These are phyloP conservation scores for Lycium ferocissimum DNA, from an alignment of 257 asterid species.

Conservation along the genomic window DNA sequence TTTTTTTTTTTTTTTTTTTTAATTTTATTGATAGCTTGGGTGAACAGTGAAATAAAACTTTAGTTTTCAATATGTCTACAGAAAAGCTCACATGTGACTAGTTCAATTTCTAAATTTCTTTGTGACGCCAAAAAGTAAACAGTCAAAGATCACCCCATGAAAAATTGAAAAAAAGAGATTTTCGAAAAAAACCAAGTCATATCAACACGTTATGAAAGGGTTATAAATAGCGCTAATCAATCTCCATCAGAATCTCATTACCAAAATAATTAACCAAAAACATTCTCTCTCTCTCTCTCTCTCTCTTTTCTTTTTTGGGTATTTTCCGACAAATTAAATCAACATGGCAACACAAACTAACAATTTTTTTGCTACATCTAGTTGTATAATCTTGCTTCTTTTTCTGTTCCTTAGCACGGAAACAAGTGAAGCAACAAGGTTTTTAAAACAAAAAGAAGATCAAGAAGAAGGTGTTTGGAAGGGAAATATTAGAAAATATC, in stretches of 20 bases:
- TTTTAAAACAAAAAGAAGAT: slow-evolving; percentile 41
- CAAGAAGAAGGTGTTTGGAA: slow-evolving; percentile 39
- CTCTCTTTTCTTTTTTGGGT: too few relatives aligned
- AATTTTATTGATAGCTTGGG: too few relatives aligned
- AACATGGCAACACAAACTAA: slow-evolving; percentile 23
- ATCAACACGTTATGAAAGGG: slow-evolving; percentile 3
- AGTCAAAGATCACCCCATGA: background rate
- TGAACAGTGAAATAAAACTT: too few relatives aligned
- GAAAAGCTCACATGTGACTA: background rate
- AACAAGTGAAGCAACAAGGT: slow-evolving; percentile 42
- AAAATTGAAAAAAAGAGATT: background rate
- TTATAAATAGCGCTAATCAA: slow-evolving; percentile 24
- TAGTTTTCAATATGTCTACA: too few relatives aligned
- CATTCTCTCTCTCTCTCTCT: background rate
- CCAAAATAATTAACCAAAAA: background rate
- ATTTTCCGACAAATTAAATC: background rate
- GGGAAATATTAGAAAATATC: slow-evolving; percentile 27
- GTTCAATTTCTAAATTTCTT: background rate
- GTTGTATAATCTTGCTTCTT: slow-evolving; percentile 27
- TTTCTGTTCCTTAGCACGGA: background rate
- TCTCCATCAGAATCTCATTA: slow-evolving; percentile 27
- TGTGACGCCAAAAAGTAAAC: background rate
- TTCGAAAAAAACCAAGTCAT: background rate
- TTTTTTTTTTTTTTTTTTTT: too few relatives aligned
- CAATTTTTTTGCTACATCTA: slow-evolving; percentile 25